phyloP scores from a whole-genome alignment of 202 grass and related monocot genomes.

The Dendrocalamus latiflorus region DNA sequence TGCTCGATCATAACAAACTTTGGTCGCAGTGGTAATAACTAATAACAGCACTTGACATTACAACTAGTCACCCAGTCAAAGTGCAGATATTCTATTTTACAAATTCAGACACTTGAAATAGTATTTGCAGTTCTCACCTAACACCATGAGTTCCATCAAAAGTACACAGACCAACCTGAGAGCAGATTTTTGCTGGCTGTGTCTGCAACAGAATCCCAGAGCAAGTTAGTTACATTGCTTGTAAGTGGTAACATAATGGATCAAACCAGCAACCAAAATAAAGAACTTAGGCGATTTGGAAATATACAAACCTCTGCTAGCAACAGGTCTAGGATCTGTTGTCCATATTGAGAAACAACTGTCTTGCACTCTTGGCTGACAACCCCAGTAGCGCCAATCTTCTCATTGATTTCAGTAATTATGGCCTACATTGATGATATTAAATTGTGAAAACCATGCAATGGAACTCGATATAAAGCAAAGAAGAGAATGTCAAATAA shows the following conservation, averaged over 20 bases:
- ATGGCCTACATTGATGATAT: constrained; percentile 46
- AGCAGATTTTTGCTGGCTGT: constrained; percentile 64
- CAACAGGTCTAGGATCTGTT: constrained; percentile 77
- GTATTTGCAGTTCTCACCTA: constrained; percentile 42
- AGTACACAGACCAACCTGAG: constrained; percentile 72
- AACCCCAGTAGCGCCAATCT: constrained; percentile 82
- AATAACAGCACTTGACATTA: not conserved
- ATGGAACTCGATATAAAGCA: not conserved
- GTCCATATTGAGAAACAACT: constrained; percentile 81
- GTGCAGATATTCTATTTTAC: not conserved
- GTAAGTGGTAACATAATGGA: not conserved
- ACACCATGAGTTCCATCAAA: constrained; percentile 66
- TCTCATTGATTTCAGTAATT: constrained; percentile 87
- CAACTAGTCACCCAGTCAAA: not conserved
- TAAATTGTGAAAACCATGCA: not conserved
- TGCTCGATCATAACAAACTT: not conserved
- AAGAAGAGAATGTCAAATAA: not conserved
- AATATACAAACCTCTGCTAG: constrained; percentile 59
- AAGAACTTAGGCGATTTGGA: not conserved
- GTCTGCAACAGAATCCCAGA: constrained; percentile 48
- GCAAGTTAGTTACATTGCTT: not conserved
- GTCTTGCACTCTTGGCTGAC: constrained; percentile 97
- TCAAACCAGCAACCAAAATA: not conserved
- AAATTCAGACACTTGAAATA: not conserved
- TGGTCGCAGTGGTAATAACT: not conserved